These are phyloP conservation scores for Schwanniomyces yamadae DNA, from an alignment of 805 yeast species.

Conservation along the genomic window DNA sequence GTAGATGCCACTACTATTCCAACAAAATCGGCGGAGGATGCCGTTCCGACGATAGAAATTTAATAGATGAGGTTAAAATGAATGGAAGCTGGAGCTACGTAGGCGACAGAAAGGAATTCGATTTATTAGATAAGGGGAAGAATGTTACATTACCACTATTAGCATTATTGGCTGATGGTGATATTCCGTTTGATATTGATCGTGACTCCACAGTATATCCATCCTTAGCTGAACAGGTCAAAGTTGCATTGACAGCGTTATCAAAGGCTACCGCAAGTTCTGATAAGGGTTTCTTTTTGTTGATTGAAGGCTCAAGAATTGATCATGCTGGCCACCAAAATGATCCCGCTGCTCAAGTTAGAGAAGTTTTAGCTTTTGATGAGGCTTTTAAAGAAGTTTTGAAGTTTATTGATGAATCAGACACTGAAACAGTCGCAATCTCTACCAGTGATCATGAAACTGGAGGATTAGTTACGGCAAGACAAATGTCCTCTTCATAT, in stretches of 20 bases:
- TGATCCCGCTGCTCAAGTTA: slow-evolving; percentile 92
- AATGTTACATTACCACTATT: slow-evolving; percentile 74
- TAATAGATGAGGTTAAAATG: slow-evolving; percentile 59
- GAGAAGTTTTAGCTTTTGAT: slow-evolving; percentile 87
- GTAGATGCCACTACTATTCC: slow-evolving; percentile 80
- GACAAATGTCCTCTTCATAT: slow-evolving; percentile 65
- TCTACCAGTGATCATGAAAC: slow-evolving; percentile 95
- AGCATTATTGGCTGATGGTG: slow-evolving; percentile 70
- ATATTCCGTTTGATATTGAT: slow-evolving; percentile 85
- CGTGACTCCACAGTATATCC: slow-evolving; percentile 63
- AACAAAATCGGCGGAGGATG: slow-evolving; percentile 52
- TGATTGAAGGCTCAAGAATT: slow-evolving; percentile 90
- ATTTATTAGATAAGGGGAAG: slow-evolving; percentile 49
- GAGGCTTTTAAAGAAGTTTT: slow-evolving; percentile 73
- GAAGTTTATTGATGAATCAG: slow-evolving; percentile 64
- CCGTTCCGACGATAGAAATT: slow-evolving; percentile 66
- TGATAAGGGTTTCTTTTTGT: slow-evolving; percentile 80
- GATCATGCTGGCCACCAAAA: slow-evolving; percentile 95
- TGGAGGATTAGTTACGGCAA: slow-evolving; percentile 87
- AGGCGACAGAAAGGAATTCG: slow-evolving; percentile 59
- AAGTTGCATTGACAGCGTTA: slow-evolving; percentile 70
- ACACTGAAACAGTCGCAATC: slow-evolving; percentile 73
- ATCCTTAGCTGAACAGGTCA: slow-evolving; percentile 74
- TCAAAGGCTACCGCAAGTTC: slow-evolving; percentile 65
- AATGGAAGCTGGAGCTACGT: slow-evolving; percentile 63